These are phyloP conservation scores for Beauveria sp. DNA, from an alignment of 2,329 filamentous ascomycete species.

Conservation along the genomic window DNA sequence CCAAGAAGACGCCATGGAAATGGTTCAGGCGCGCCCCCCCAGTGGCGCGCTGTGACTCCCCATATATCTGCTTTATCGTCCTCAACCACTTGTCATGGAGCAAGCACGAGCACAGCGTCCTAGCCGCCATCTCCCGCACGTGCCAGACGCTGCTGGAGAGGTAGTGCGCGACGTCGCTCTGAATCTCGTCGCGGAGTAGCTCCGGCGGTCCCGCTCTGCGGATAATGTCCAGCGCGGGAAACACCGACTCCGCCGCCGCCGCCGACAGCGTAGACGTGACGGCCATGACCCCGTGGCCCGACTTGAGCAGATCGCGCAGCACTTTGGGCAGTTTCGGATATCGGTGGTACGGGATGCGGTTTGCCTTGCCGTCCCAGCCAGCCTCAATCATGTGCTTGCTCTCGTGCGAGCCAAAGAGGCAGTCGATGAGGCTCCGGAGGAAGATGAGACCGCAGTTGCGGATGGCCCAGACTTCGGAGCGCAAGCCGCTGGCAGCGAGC, in stretches of 20 bases:
- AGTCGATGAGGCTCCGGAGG: conserved; percentile 76
- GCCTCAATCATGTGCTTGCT: conserved; percentile 55
- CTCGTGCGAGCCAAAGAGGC: conserved; percentile 67
- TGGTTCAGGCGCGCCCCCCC: conserved; percentile 36
- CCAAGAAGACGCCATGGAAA: conserved; percentile 51
- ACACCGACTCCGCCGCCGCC: conserved; percentile 60
- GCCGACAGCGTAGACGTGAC: conserved; percentile 24
- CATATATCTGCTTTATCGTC: conserved; percentile 30
- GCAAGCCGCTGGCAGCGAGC: conserved; percentile 73
- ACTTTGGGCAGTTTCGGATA: conserved; percentile 59
- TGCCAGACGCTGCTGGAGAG: conserved; percentile 69
- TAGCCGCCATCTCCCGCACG: conserved; percentile 71
- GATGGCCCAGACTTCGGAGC: conserved; percentile 83
- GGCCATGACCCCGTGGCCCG: conserved; percentile 38
- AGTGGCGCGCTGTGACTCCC: conserved; percentile 18
- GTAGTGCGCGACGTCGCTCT: conserved; percentile 51
- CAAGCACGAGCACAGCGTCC: conserved; percentile 60
- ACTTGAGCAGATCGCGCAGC: conserved; percentile 53
- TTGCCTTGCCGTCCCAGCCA: conserved; percentile 56
- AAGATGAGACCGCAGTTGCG: conserved; percentile 89
- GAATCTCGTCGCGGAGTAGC: conserved; percentile 45
- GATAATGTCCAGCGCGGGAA: conserved; percentile 76
- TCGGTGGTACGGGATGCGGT: conserved; percentile 61
- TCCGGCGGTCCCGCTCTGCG: conserved; percentile 62
- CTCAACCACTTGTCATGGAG: conserved; percentile 42